Evolutionary conservation across 768 basidiomycete genomes (phyloP), one percentile per base, ranked within the genome.

Genomic region (Gyrodon lividus): DNA sequence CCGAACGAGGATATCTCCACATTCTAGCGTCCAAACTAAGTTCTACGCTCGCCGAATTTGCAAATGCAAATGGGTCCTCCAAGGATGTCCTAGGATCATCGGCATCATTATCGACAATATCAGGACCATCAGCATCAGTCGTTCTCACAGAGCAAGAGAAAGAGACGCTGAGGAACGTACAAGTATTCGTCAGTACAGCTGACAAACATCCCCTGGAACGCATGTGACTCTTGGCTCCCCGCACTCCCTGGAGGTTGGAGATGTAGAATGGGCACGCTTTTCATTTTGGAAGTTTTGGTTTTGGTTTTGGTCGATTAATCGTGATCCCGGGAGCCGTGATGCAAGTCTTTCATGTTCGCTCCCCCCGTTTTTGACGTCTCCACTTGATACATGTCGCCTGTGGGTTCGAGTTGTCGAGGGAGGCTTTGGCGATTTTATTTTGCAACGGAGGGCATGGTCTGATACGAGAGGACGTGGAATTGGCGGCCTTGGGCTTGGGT

Each of bases 1-100:
- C 95, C 39, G 96, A 98, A 72, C 88, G 95, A 28, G 92, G 92
- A 0, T 98, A 92, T 71, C 85, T 98, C 48, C 81, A 85, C 16
- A 73, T 82, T 20, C 79, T 98, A 28, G 84, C 85, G 34, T 69
- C 74, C 12, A 85, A 82, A 69, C 74, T 98, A 63, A 43, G 80
- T 85, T 66, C 72, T 89, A 53, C 68, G 59, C 62, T 69, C 55
- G 10, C 58, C 23, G 65, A 61, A 60, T 60, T 69, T 59, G 64
- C 57, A 34, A 67, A 69, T 57, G 63, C 48, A 42, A 13, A 16
- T 19, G 35, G 19, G 23, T 28, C 20, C 49, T 41, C 60, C 20
- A 47, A 50, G 45, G 48, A 20, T 1, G 19, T 45, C 42, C 9
- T 43, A 35, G 13, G 19, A 17, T 33, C 34, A 51, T 39, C 61